Conservation (phyloP, 768 basidiomycete species). For the Macrolepiota dolichaula region DNA sequence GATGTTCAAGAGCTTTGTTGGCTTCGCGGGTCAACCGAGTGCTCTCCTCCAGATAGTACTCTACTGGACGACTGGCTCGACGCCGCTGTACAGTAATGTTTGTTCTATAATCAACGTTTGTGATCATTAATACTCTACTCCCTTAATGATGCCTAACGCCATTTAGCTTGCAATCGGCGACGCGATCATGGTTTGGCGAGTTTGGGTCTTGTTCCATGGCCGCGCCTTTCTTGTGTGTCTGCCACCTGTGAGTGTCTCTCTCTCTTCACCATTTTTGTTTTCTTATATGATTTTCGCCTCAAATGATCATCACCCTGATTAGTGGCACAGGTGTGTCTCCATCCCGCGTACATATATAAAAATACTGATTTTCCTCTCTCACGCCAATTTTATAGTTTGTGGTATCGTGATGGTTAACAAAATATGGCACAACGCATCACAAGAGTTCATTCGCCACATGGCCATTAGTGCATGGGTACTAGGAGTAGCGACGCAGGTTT, state of each 20-base stretch:
- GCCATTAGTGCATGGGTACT: neutral
- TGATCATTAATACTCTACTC: neutral
- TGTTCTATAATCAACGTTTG: neutral
- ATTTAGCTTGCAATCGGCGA: neutral
- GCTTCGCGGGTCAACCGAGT: neutral
- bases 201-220: neutral
- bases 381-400: neutral
- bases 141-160: neutral
- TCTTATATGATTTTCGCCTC: no score
- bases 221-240: neutral
- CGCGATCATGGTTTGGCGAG: slow-evolving; percentile 4
- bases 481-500: neutral
- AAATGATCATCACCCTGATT: neutral
- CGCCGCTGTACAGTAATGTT: neutral
- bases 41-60: neutral
- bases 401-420: neutral
- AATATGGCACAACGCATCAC: neutral
- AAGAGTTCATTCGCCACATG: neutral
- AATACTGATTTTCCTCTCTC: neutral
- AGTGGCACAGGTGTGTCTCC: neutral
- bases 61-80: neutral
- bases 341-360: neutral
- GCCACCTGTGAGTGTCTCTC: neutral
- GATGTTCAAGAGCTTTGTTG: slow-evolving; percentile 2
- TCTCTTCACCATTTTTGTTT: neutral